Evolutionary conservation across 1,284 basidiomycete genomes (phyloP).

Genomic region (Agaricales sp.): DNA sequence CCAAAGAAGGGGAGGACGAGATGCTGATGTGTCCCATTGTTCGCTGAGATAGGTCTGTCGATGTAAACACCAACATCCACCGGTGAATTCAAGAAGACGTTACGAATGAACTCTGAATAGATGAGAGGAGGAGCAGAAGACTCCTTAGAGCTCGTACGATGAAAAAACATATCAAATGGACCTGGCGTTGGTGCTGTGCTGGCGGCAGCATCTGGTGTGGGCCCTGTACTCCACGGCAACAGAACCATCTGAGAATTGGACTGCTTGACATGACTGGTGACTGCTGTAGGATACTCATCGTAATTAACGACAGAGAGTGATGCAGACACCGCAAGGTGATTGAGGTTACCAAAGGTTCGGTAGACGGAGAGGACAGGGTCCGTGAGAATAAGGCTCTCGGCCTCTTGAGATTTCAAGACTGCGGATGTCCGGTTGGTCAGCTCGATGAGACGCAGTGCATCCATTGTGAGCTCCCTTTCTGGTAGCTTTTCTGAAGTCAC

Average conservation of each 20-base stretch:
- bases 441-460: slow-evolving; percentile 82
- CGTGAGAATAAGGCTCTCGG: slow-evolving; percentile 56
- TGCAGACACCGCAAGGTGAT: slow-evolving; percentile 56
- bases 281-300: slow-evolving; percentile 60
- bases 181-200: too few species aligned
- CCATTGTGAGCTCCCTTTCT: slow-evolving; percentile 26
- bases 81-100: slow-evolving; percentile 59
- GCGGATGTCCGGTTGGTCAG: slow-evolving; percentile 82
- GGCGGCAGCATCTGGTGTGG: slow-evolving; percentile 11
- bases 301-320: slow-evolving; percentile 58
- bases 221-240: slow-evolving; percentile 61
- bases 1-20: slow-evolving; percentile 87
- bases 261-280: slow-evolving; percentile 55
- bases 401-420: slow-evolving; percentile 73
- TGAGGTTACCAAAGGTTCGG: slow-evolving; percentile 71
- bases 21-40: slow-evolving; percentile 34
- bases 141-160: slow-evolving; percentile 30
- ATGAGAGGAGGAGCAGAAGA: slow-evolving; percentile 37
- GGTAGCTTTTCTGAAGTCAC: slow-evolving; percentile 15
- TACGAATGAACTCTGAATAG: slow-evolving; percentile 74
- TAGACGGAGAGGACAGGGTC: slow-evolving; percentile 80
- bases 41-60: slow-evolving; percentile 34
- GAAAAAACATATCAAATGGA: slow-evolving; percentile 54
- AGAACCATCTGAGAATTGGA: slow-evolving; percentile 66
- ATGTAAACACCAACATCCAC: slow-evolving; percentile 76